A percentile compares a stretch with the other conserved stretches of the same genome.
phyloP scores from a whole-genome alignment of 768 basidiomycete genomes.

The Mycena amicta region DNA sequence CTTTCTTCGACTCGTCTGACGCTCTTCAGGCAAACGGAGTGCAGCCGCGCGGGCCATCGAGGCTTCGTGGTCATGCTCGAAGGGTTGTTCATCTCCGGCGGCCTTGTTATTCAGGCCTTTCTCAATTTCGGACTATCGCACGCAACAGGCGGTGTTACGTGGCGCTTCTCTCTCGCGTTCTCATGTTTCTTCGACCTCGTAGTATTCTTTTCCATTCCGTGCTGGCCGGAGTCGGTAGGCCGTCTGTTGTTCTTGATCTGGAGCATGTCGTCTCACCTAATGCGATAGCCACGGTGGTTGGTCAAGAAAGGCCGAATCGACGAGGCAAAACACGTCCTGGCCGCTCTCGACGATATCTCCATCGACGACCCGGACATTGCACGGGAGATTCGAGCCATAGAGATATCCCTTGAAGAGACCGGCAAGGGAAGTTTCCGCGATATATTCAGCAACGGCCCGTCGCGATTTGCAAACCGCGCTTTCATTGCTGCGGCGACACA shows the following conservation, averaged over 20 bases:
- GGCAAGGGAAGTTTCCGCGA: conserved; percentile 23
- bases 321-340: conserved; percentile 24
- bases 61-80: conserved; percentile 25
- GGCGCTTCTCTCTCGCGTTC: conserved; percentile 22
- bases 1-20: not conserved
- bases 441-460: conserved; percentile 20
- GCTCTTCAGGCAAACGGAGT: conserved; percentile 20
- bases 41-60: conserved; percentile 22
- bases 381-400: conserved; percentile 16
- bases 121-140: conserved; percentile 19
- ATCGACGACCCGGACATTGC: conserved; percentile 12
- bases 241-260: not conserved
- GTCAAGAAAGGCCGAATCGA: conserved; percentile 24
- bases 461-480: conserved; percentile 21
- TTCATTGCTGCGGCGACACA: conserved; percentile 20
- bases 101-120: conserved; percentile 16
- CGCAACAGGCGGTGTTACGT: conserved; percentile 17
- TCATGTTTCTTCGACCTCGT: conserved; percentile 17
- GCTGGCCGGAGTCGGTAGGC: conserved; percentile 23
- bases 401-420: conserved; percentile 18
- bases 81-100: conserved; percentile 20
- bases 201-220: conserved; percentile 16
- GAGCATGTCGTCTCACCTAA: not conserved
- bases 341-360: conserved; percentile 17
- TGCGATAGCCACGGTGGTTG: conserved; percentile 24